phyloP scores from a whole-genome alignment of 768 basidiomycete genomes.

The Pisolithus tinctorius region DNA sequence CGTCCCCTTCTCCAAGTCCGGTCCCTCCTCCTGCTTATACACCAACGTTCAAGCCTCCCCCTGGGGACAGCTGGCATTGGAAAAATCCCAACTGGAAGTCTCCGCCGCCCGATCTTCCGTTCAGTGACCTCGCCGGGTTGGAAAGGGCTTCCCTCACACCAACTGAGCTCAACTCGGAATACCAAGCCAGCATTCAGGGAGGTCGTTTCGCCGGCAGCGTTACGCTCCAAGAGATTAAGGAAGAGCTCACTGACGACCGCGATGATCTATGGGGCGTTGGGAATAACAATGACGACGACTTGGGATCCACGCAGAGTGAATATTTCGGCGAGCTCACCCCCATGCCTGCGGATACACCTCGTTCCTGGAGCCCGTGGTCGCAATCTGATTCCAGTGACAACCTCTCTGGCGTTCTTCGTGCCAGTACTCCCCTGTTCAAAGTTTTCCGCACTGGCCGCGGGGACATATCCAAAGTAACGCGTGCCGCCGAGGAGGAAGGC shows the following conservation, averaged over 20 bases:
- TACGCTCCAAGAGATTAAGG: constrained; percentile 8
- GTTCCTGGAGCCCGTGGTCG: constrained; percentile 21
- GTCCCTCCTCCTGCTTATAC: constrained; percentile 10
- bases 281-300: constrained; percentile 2
- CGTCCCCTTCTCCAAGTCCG: constrained; percentile 16
- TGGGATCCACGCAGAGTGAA: neutral
- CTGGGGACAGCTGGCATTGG: constrained; percentile 28
- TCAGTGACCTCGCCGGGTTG: constrained; percentile 15
- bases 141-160: constrained; percentile 23
- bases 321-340: constrained; percentile 10
- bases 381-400: constrained; percentile 16
- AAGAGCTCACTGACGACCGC: constrained; percentile 1
- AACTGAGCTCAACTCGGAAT: constrained; percentile 24
- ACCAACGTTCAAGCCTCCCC: constrained; percentile 21
- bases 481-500: constrained; percentile 24
- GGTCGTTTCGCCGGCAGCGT: neutral
- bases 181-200: constrained; percentile 1
- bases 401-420: constrained; percentile 19
- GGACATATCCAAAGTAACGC: constrained; percentile 20
- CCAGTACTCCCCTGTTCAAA: constrained; percentile 28
- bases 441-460: constrained; percentile 25
- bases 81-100: constrained; percentile 29
- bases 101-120: constrained; percentile 22
- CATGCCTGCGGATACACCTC: constrained; percentile 16
- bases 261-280: constrained; percentile 4